Evolutionary conservation across 139 green algal genomes (phyloP).

Genomic region (Closterium sp.): DNA sequence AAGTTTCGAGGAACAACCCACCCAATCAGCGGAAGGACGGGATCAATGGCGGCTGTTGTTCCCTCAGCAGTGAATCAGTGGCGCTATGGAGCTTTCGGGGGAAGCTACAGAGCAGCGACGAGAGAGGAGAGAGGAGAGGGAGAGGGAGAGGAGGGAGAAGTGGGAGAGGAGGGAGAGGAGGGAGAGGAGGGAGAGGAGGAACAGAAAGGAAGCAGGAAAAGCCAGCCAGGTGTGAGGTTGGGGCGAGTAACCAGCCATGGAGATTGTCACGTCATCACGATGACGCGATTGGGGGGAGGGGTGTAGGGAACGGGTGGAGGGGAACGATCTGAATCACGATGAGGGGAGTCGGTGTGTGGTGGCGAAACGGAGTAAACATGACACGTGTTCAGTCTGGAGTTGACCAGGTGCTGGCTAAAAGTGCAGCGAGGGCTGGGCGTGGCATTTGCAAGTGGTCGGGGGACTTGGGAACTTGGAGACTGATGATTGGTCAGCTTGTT

Average conservation of each 20-base stretch:
- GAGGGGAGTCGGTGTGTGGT: background rate
- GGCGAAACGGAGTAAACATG: background rate
- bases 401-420: background rate
- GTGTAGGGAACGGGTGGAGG: background rate
- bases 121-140: background rate
- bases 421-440: background rate
- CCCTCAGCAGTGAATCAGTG: too few species aligned
- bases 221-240: too few species aligned
- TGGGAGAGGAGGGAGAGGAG: too few species aligned
- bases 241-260: background rate
- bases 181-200: background rate
- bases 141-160: background rate
- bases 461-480: background rate
- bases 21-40: too few species aligned
- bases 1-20: background rate
- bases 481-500: background rate
- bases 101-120: background rate
- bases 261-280: background rate
- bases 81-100: background rate
- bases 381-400: background rate
- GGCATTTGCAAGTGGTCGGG: background rate
- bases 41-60: background rate
- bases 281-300: background rate
- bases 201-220: too few species aligned
- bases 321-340: background rate